Base-by-base conservation (phyloP, 306 rosid species). In the Malus sieversii region DNA sequence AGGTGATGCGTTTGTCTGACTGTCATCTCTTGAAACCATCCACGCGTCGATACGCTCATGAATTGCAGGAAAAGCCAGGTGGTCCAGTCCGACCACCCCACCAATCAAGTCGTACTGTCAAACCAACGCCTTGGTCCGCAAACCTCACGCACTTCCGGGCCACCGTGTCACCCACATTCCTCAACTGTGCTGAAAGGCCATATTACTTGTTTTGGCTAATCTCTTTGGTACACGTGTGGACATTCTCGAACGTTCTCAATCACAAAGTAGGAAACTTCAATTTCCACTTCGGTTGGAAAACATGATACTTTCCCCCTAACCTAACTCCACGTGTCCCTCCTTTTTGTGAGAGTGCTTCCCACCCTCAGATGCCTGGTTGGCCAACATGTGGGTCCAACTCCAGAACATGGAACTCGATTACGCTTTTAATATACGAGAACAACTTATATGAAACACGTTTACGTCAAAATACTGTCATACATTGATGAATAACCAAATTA, bases 321-420 rank as follows among this genome's bases (percentile, higher is more conserved):
- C 79, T 66, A 79, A 62, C 35, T 84, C 89, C 92, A 89, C 92
- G 90, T 89, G 83, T 81, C 84, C 91, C 35, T 13, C 11, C 68
- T 53, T 83, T 84, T 62, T 46, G 8, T 53, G 67, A 75, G 73
- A 81, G 80, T 81, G 82, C 44, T 65, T 46, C 58, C 63, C 85
- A 85, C 85, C 42, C 33, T 65, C 75, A 60, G 30, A 1, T 4
- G 4, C 42, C 79, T 76, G 23, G 86, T 80, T 88, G 84, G 90
- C 20, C 53, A 10, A 4, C 0, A 53, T 57, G 78, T 70, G 68
- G 86, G 86, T 52, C 91, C 93, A 80, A 69, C 78, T 25, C 79
- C 62, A n/a, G 45, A 80, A 80, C 60, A 7, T 74, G 32, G 4
- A 38, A 16, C 68, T 69, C 60, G 40, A 75, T 77, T 33, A 48